Evolutionary conservation across 495 filamentous ascomycete genomes (phyloP).

Genomic region (Neurospora sp.): DNA sequence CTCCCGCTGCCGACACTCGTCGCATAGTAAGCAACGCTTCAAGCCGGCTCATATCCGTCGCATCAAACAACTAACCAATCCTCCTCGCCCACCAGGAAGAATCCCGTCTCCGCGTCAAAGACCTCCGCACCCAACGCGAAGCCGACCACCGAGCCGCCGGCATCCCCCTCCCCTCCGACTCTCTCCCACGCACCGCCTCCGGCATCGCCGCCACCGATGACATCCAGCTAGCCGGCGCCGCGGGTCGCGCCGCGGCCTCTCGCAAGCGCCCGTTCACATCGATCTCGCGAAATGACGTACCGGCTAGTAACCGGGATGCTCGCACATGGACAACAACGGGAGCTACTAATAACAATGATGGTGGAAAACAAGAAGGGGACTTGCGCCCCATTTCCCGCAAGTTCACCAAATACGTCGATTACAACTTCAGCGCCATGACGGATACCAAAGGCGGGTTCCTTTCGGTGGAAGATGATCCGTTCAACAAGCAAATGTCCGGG

Average conservation of each 20-base stretch:
- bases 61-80: background rate
- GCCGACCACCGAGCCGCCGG: constrained; percentile 35
- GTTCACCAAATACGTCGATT: constrained; percentile 88
- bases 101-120: constrained; percentile 85
- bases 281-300: constrained; percentile 49
- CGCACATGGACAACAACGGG: constrained; percentile 9
- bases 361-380: constrained; percentile 48
- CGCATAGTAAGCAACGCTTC: constrained; percentile 43
- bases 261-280: constrained; percentile 47
- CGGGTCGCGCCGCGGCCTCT: constrained; percentile 24
- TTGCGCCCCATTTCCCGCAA: constrained; percentile 36
- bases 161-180: constrained; percentile 1
- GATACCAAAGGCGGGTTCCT: constrained; percentile 96
- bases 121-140: constrained; percentile 61
- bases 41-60: background rate
- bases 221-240: constrained; percentile 25
- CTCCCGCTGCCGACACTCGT: constrained; percentile 58
- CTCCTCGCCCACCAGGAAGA: constrained; percentile 52
- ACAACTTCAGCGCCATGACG: constrained; percentile 94
- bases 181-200: constrained; percentile 24
- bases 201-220: constrained; percentile 30
- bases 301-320: constrained; percentile 60
- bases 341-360: constrained; percentile 11
- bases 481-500: constrained; percentile 63
- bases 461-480: constrained; percentile 76